Base-by-base conservation (phyloP, 305 asterid genomes). In the Fraxinus ornus region DNA sequence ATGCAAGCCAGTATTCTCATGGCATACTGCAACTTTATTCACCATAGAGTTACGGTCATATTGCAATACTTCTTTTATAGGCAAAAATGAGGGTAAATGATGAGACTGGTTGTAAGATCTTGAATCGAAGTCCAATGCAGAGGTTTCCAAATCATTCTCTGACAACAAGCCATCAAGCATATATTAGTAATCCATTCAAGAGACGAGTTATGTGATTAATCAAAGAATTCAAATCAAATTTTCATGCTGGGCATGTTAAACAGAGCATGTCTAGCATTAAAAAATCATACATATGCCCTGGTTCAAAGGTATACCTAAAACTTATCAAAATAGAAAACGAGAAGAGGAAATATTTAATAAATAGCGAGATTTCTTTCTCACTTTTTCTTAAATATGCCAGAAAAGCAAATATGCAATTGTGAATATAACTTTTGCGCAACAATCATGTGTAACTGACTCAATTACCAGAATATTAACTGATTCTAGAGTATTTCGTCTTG, bases 81-180 rank as follows among this genome's bases (percentile, higher is more conserved):
- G 86, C 71, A 86, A 79, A 70, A 87, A 36, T 35, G 88, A 81
- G 10, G 87, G 83, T 81, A 84, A 57, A 80, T 78, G 85, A 79
- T 83, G 85, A 49, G 94, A 88, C 81, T 83, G 86, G 86, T 90
- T 88, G 28, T 85, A 81, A 80, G 87, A 87, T 87, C 93, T 85
- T 77, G 84, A 88, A 77, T 90, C 92, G 82, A 95, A 86, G 70
- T 90, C 92, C 83, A 89, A 86, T 33, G 85, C 85, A 79, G 90
- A 82, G 85, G 90, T 89, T 81, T 87, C 91, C 80, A 88, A 90
- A 84, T 88, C 95, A 84, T 86, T 93, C 83, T 95, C 97, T 91
- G 90, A 78, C 80, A 85, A 76, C 49, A 86, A 83, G 33, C 64
- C 78, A 80, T 82, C 75, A 80, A 32, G 74, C 60, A 80, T 39